These are phyloP conservation scores for Aspergillus neotritici DNA, from an alignment of 2,329 filamentous ascomycete genomes.

Conservation along the genomic window DNA sequence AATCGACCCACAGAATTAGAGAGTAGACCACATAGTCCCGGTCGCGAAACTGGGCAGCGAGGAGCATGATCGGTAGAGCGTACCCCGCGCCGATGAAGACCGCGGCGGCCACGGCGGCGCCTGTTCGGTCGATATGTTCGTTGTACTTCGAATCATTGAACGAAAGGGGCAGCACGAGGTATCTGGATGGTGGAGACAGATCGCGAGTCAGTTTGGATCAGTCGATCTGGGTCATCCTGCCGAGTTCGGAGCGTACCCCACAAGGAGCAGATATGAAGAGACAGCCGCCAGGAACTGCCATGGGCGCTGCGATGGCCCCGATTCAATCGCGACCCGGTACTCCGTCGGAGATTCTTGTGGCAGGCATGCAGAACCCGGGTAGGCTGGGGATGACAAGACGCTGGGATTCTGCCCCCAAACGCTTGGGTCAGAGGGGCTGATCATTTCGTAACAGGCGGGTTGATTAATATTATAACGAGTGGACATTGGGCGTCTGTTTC, in stretches of 20 bases:
- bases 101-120: conserved; percentile 21
- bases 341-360: too few species aligned
- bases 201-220: neutral
- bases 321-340: too few species aligned
- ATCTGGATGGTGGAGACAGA: conserved; percentile 15
- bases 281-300: conserved; percentile 23
- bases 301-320: neutral
- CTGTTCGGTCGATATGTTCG: conserved; percentile 18
- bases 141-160: conserved; percentile 18
- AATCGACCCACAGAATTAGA: conserved; percentile 26
- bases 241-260: conserved; percentile 22
- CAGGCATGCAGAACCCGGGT: too few species aligned
- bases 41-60: conserved; percentile 20
- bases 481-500: too few species aligned
- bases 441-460: too few species aligned
- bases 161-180: conserved; percentile 26
- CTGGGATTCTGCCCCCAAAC: too few species aligned
- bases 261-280: conserved; percentile 23
- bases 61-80: conserved; percentile 20
- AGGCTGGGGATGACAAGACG: too few species aligned
- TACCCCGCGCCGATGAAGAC: conserved; percentile 25
- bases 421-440: too few species aligned
- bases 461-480: too few species aligned
- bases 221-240: neutral
- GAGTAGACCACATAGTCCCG: conserved; percentile 25